These are phyloP conservation scores for Deinandra increscens DNA, from an alignment of 129 eudicot species.

Conservation along the genomic window DNA sequence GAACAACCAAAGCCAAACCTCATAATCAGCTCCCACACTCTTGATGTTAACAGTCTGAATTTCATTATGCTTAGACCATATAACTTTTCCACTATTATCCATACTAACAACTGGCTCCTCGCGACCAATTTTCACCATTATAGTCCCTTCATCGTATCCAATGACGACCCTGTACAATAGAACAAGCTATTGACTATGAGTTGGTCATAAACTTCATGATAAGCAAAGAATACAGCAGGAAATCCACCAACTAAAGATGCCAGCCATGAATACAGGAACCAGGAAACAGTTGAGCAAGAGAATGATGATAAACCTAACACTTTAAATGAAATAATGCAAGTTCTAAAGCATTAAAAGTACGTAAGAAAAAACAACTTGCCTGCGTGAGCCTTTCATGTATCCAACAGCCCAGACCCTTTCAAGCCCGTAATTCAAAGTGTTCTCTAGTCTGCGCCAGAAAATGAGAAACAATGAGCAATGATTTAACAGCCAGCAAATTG, in stretches of 20 bases:
- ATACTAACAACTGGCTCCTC: constrained; percentile 95
- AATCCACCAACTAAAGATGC: constrained; percentile 8
- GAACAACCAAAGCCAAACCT: constrained; percentile 48
- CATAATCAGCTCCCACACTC: constrained; percentile 86
- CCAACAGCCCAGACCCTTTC: constrained; percentile 99
- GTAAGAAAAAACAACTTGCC: constrained; percentile 44
- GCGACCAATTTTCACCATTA: constrained; percentile 93
- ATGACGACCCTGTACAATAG: constrained; percentile 65
- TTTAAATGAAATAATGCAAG: background rate
- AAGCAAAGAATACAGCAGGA: constrained; percentile 2
- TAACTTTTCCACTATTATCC: constrained; percentile 90
- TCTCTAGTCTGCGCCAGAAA: constrained; percentile 74
- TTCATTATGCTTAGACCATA: constrained; percentile 97
- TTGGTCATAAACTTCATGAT: background rate
- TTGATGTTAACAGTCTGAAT: constrained; percentile 85
- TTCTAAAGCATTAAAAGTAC: background rate
- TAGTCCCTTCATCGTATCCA: constrained; percentile 97
- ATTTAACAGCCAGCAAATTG: background rate
- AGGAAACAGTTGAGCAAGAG: constrained; percentile 18
- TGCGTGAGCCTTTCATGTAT: constrained; percentile 82
- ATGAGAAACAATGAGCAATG: constrained; percentile 10
- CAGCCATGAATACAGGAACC: constrained; percentile 7
- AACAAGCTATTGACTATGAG: constrained; percentile 1
- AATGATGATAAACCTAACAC: background rate
- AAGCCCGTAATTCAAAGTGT: constrained; percentile 86